A percentile compares a stretch with the other conserved stretches of the same genome.
These are phyloP conservation scores for Elongisporangium senticosum DNA, from an alignment of 352 stramenopile genomes.

Conservation along the genomic window DNA sequence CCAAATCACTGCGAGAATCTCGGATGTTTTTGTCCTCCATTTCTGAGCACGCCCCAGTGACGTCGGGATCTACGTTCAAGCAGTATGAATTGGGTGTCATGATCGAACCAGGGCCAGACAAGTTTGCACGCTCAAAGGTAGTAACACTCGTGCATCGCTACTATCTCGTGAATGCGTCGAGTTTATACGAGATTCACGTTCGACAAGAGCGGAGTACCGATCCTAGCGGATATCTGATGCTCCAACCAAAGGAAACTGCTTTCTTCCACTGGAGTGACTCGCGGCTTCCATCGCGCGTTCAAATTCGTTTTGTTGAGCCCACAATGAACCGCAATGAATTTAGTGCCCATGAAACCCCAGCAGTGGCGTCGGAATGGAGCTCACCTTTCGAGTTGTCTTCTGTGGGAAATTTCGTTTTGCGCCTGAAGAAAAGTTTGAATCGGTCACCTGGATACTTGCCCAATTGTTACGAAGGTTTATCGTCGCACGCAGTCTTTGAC, in stretches of 20 bases:
- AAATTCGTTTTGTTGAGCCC: constrained; percentile 61
- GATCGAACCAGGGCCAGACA: constrained; percentile 73
- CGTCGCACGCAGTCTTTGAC: not conserved
- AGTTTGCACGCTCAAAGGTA: constrained; percentile 71
- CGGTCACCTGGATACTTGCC: constrained; percentile 31
- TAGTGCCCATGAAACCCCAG: not conserved
- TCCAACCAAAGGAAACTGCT: constrained; percentile 55
- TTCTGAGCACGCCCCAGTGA: constrained; percentile 17
- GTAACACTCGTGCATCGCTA: constrained; percentile 79
- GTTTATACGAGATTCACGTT: constrained; percentile 56
- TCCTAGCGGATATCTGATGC: constrained; percentile 25
- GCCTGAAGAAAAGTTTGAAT: constrained; percentile 53
- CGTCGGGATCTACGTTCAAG: constrained; percentile 33
- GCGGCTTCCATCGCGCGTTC: constrained; percentile 51
- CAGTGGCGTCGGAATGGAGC: constrained; percentile 59
- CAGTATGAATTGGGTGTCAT: constrained; percentile 84
- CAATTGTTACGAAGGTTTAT: constrained; percentile 34
- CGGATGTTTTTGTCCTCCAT: constrained; percentile 46
- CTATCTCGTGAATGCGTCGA: constrained; percentile 75
- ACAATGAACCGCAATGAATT: constrained; percentile 8
- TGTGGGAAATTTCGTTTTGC: constrained; percentile 75
- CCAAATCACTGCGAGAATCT: constrained; percentile 31
- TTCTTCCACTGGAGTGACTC: constrained; percentile 79
- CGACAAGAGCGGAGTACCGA: constrained; percentile 50
- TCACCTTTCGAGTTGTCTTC: constrained; percentile 73